These are phyloP conservation scores for Hericium erinaceus DNA, from an alignment of 768 basidiomycete genomes.

Conservation along the genomic window DNA sequence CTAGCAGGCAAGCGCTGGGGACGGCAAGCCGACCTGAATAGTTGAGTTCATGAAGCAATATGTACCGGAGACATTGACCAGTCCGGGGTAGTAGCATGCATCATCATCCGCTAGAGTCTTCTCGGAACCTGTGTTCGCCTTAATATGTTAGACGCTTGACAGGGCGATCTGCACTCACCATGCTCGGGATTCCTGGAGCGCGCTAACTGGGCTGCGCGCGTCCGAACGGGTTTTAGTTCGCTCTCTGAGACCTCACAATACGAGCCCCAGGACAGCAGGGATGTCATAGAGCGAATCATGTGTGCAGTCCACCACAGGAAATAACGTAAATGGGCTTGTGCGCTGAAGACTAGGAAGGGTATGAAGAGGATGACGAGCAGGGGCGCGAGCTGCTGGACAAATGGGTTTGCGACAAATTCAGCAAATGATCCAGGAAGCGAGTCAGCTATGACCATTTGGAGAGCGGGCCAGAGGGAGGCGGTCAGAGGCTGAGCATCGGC, in stretches of 20 bases:
- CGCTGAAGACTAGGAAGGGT: constrained; percentile 25
- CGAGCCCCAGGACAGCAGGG: constrained; percentile 59
- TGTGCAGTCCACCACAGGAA: constrained; percentile 25
- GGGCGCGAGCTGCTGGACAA: constrained; percentile 50
- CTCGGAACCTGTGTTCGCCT: background rate
- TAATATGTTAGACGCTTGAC: background rate
- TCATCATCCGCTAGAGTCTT: constrained; percentile 11
- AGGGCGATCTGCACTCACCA: constrained; percentile 16
- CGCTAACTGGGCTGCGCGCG: constrained; percentile 49
- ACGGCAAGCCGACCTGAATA: constrained; percentile 49
- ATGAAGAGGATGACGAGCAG: constrained; percentile 42
- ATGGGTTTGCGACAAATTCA: constrained; percentile 8
- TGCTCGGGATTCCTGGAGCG: constrained; percentile 25
- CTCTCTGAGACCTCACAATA: constrained; percentile 22
- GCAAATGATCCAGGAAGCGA: constrained; percentile 5
- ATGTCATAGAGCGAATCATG: constrained; percentile 52
- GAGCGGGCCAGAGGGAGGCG: background rate
- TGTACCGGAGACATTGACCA: constrained; percentile 92
- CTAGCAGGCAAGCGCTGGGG: background rate
- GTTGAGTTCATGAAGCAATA: constrained; percentile 98
- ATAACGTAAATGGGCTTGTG: constrained; percentile 19
- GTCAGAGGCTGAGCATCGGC: background rate
- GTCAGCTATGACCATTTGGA: background rate
- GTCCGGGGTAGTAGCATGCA: constrained; percentile 68
- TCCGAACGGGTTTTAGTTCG: constrained; percentile 38